Base-by-base conservation (phyloP, 805 yeast species). In the Pichia rugopelliculosa region DNA sequence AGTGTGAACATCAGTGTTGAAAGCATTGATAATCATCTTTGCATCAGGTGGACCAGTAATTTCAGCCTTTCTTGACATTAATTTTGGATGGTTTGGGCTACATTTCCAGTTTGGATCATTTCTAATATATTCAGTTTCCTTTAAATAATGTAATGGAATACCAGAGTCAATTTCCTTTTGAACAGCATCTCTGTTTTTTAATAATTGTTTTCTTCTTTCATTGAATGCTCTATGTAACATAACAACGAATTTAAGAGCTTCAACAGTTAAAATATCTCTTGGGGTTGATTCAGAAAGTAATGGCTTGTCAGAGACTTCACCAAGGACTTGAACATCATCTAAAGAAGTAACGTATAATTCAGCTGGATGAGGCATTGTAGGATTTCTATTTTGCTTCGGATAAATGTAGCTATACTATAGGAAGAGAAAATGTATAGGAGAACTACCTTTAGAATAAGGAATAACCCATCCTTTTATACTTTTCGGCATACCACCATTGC, bases 1-100 rank as follows among this genome's bases (percentile, higher is more conserved):
- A 26, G 93, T 84, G 53, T 84, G 84, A 39, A 85, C 93, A 46
- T 76, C 73, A 0, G 90, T 80, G 67, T 85, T 85, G 62, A 85
- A 73, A 3, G 91, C 93, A 60, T 84, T 85, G 59, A 85, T 80
- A 53, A 85, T 78, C 95, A 85, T 85, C 58, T 85, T 83, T 54
- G 91, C 76, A 62, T 84, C 84, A 46, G 90, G 85, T 20, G 95
- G 95, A 44, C 95, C 95, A 22, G 95, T 85, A 65, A 85, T 85
- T 66, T 85, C 93, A 39, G 79, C 81, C 62, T 88, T 76, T 69
- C 95, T 77, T 63, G 82, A 84, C 50, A 76, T 76, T 57, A 85
- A 69, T 44, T 89, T 88, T 37, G 82, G 82, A 36, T 87, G 89
- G 44, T 81, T 72, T 36, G 84, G 73, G 20, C 82, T 79, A 55